Evolutionary conservation across 2,329 filamentous ascomycete species (phyloP).

Genomic region (Aspergillus sp.): DNA sequence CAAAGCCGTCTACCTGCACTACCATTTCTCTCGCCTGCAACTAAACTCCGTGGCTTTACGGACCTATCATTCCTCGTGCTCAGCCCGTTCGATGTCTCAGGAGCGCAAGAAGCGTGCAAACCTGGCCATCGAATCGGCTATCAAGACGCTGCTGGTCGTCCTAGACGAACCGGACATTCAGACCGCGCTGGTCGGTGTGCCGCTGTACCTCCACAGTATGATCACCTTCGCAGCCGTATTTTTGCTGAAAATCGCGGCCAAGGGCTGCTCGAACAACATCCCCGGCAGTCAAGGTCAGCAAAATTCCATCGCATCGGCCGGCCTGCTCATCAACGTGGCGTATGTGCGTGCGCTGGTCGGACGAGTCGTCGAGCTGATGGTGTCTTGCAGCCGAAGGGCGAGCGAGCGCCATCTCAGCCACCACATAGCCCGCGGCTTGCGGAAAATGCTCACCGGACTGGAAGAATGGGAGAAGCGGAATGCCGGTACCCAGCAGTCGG

Average conservation of each 20-base stretch:
- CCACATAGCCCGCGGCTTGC: conserved; percentile 39
- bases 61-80: conserved; percentile 42
- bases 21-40: conserved; percentile 53
- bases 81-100: conserved; percentile 40
- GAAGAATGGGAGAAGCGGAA: conserved; percentile 42
- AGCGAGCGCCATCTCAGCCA: conserved; percentile 43
- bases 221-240: conserved; percentile 50
- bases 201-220: conserved; percentile 49
- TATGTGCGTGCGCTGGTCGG: conserved; percentile 37
- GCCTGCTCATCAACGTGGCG: conserved; percentile 33
- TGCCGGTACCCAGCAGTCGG: conserved; percentile 19
- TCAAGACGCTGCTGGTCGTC: conserved; percentile 43
- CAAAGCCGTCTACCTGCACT: conserved; percentile 52
- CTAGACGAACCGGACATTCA: conserved; percentile 46
- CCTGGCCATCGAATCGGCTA: conserved; percentile 44
- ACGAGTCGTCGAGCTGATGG: conserved; percentile 38
- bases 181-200: conserved; percentile 43
- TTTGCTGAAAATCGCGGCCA: conserved; percentile 45
- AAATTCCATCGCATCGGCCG: conserved; percentile 40
- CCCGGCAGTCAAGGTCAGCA: conserved; percentile 36
- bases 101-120: conserved; percentile 47
- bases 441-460: conserved; percentile 40
- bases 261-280: conserved; percentile 35
- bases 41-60: conserved; percentile 52
- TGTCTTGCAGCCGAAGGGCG: conserved; percentile 38